Evolutionary conservation across 2,329 filamentous ascomycete genomes (phyloP).

Genomic region (Hypoxylon sp.): DNA sequence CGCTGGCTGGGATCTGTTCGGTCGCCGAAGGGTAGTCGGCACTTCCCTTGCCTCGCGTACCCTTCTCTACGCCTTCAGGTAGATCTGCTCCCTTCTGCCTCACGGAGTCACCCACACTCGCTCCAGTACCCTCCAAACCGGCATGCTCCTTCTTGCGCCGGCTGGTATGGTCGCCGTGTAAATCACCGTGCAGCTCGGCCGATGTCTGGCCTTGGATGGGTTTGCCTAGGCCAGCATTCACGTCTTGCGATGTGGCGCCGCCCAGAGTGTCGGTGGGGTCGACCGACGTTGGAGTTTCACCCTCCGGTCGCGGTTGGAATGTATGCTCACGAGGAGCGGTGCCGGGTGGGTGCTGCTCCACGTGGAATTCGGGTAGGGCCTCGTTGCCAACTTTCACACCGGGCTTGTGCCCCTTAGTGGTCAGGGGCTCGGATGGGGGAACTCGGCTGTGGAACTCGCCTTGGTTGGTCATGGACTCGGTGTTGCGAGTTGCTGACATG

Average conservation of each 20-base stretch:
- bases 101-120: constrained; percentile 42
- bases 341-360: constrained; percentile 67
- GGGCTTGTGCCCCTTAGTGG: constrained; percentile 66
- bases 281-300: constrained; percentile 49
- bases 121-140: constrained; percentile 53
- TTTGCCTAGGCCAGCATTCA: constrained; percentile 55
- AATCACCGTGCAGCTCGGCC: constrained; percentile 45
- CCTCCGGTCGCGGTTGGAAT: constrained; percentile 51
- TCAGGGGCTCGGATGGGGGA: constrained; percentile 60
- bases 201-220: constrained; percentile 54
- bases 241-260: constrained; percentile 56
- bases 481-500: constrained; percentile 51
- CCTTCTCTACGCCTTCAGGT: constrained; percentile 45
- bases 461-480: constrained; percentile 61
- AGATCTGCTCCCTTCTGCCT: constrained; percentile 44
- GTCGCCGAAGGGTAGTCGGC: constrained; percentile 40
- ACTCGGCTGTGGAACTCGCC: constrained; percentile 65
- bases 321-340: constrained; percentile 62
- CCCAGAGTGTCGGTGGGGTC: constrained; percentile 51
- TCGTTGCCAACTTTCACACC: constrained; percentile 69
- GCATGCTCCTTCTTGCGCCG: constrained; percentile 49
- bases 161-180: constrained; percentile 47
- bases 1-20: constrained; percentile 38
- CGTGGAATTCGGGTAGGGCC: constrained; percentile 68
- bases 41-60: constrained; percentile 37